Percentiles rank a stretch among this genome's conserved stretches.
Evolutionary conservation across 2,329 filamentous ascomycete species (phyloP).

Genomic region (Aspergillus carbonarius): DNA sequence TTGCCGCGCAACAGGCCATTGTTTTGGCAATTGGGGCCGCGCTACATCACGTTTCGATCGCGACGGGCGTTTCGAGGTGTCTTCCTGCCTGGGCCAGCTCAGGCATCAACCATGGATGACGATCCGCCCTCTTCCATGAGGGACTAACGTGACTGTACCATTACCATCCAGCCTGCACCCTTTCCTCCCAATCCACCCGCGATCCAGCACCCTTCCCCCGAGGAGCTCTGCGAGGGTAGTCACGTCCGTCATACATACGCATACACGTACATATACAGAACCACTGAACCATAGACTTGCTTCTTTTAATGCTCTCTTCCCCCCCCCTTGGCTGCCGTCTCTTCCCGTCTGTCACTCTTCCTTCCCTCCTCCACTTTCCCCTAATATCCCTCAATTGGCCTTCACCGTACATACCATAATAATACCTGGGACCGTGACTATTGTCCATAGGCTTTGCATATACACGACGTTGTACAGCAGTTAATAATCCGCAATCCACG

Average conservation of each 20-base stretch:
- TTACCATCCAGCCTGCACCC: constrained; percentile 14
- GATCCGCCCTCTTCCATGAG: constrained; percentile 8
- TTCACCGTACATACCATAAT: constrained; percentile 12
- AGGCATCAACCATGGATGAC: constrained; percentile 15
- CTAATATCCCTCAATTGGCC: constrained; percentile 1
- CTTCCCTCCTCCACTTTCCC: constrained; percentile 14
- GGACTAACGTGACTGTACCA: constrained; percentile 18
- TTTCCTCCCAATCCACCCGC: not conserved
- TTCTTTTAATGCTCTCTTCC: constrained; percentile 7
- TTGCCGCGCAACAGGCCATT: constrained; percentile 50
- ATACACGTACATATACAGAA: constrained; percentile 12
- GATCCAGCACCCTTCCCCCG: not conserved
- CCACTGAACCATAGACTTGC: constrained; percentile 1
- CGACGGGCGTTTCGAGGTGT: constrained; percentile 17
- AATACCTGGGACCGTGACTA: not conserved
- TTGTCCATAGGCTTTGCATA: constrained; percentile 6
- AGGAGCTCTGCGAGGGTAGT: not conserved
- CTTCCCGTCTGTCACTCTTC: constrained; percentile 11
- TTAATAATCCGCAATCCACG: constrained; percentile 25
- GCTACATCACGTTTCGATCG: constrained; percentile 18
- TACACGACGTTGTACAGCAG: constrained; percentile 7
- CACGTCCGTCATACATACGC: constrained; percentile 8
- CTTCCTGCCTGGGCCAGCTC: constrained; percentile 17
- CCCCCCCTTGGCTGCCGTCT: constrained; percentile 21
- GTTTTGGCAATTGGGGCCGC: constrained; percentile 20